Percentiles rank a stretch among this genome's conserved stretches.
Conservation (phyloP, 805 yeast genomes). For the Wickerhamomyces silvicola region DNA sequence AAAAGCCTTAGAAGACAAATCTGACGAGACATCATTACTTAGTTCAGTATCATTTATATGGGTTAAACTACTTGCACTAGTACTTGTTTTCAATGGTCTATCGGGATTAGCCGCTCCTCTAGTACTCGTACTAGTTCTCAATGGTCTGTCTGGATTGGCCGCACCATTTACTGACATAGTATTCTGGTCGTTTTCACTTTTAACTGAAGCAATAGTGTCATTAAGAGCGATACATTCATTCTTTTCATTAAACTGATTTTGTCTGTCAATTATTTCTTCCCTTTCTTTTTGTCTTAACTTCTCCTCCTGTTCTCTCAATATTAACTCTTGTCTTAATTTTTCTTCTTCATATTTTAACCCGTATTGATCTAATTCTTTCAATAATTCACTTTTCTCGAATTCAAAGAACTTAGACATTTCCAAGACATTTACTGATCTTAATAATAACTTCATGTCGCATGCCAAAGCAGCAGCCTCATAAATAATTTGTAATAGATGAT, state of each 20-base stretch:
- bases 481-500: conserved; percentile 48
- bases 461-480: conserved; percentile 57
- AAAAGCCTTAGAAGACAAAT: conserved; percentile 1
- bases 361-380: conserved; percentile 13
- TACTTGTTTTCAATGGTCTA: too few species aligned
- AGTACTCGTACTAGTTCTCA: too few species aligned
- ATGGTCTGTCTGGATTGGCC: too few species aligned
- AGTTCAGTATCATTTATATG: too few species aligned
- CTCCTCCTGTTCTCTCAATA: conserved; percentile 1
- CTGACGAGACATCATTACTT: too few species aligned
- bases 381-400: conserved; percentile 21
- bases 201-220: background rate
- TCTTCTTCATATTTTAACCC: conserved; percentile 3
- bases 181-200: too few species aligned
- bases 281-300: background rate
- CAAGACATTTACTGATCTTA: conserved; percentile 47
- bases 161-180: too few species aligned
- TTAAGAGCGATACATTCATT: background rate
- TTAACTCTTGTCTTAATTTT: conserved; percentile 1
- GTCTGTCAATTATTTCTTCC: background rate
- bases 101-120: too few species aligned
- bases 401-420: conserved; percentile 39
- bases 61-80: too few species aligned
- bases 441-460: conserved; percentile 57
- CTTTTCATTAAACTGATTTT: background rate